phyloP scores from a whole-genome alignment of 208 protist genomes.

The Acanthamoeba quina region DNA sequence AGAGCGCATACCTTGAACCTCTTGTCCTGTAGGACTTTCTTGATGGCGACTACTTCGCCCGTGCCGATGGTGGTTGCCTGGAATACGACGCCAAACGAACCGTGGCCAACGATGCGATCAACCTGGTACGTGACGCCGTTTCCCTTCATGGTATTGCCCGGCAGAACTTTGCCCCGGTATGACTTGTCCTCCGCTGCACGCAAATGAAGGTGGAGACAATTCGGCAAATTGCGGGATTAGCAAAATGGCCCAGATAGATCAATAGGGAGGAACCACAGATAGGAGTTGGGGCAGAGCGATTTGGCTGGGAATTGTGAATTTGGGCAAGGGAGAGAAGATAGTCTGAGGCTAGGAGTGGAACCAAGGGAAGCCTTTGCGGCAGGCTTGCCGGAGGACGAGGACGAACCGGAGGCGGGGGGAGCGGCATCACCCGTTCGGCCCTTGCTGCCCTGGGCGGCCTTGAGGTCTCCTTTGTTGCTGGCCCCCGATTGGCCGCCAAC shows the following conservation, averaged over 20 bases:
- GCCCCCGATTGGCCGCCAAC: neutral
- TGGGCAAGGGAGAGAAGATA: too few relatives aligned
- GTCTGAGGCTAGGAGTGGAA: neutral
- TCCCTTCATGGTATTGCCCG: slow-evolving; percentile 21
- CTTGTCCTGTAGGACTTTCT: slow-evolving; percentile 97
- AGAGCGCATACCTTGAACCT: slow-evolving; percentile 92
- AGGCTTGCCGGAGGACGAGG: too few relatives aligned
- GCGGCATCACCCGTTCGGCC: too few relatives aligned
- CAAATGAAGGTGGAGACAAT: neutral
- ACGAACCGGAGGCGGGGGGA: too few relatives aligned
- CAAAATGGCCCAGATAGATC: neutral
- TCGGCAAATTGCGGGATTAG: too few relatives aligned
- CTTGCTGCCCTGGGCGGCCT: too few relatives aligned
- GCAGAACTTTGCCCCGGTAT: slow-evolving; percentile 17
- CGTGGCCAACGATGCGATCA: slow-evolving; percentile 96
- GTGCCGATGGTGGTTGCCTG: slow-evolving; percentile 92
- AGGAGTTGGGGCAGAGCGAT: neutral
- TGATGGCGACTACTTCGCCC: slow-evolving; percentile 96
- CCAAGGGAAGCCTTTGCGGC: too few relatives aligned
- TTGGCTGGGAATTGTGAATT: too few relatives aligned
- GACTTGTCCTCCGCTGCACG: neutral
- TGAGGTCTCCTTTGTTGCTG: too few relatives aligned
- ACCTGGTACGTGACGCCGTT: slow-evolving; percentile 88
- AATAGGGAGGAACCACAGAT: too few relatives aligned
- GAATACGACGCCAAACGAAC: slow-evolving; percentile 98